These are phyloP conservation scores for Ceratobasidium sp. DNA, from an alignment of 1,284 basidiomycete genomes.

Conservation along the genomic window DNA sequence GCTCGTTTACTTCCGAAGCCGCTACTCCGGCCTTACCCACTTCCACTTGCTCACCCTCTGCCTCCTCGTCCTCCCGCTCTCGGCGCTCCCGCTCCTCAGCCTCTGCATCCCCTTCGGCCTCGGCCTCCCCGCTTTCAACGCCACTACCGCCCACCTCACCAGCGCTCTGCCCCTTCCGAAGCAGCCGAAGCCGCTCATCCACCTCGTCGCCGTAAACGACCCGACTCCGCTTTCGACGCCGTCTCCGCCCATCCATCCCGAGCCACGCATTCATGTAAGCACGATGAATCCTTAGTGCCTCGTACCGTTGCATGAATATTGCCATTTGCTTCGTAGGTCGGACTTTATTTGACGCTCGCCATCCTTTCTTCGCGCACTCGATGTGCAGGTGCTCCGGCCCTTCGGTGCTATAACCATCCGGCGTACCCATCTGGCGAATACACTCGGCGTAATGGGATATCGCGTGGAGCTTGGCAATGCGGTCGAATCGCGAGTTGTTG, in stretches of 20 bases:
- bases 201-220: constrained; percentile 17
- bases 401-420: constrained; percentile 48
- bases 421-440: constrained; percentile 43
- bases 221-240: neutral
- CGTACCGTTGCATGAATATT: constrained; percentile 17
- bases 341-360: constrained; percentile 32
- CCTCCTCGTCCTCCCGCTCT: neutral
- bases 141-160: no score
- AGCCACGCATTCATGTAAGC: constrained; percentile 6
- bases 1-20: constrained; percentile 7
- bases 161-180: no score
- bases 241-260: neutral
- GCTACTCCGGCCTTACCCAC: neutral
- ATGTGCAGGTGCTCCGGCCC: constrained; percentile 48
- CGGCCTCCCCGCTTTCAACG: neutral
- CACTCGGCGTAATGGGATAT: constrained; percentile 34
- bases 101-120: neutral
- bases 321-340: constrained; percentile 19
- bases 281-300: constrained; percentile 25
- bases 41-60: neutral
- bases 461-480: constrained; percentile 43
- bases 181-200: neutral
- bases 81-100: constrained; percentile 1
- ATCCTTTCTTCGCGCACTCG: constrained; percentile 14
- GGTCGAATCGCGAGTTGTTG: constrained; percentile 18